Evolutionary conservation across 257 asterid species (phyloP), one percentile per base, ranked within the genome.

Genomic region (Cynanchum wilfordii): DNA sequence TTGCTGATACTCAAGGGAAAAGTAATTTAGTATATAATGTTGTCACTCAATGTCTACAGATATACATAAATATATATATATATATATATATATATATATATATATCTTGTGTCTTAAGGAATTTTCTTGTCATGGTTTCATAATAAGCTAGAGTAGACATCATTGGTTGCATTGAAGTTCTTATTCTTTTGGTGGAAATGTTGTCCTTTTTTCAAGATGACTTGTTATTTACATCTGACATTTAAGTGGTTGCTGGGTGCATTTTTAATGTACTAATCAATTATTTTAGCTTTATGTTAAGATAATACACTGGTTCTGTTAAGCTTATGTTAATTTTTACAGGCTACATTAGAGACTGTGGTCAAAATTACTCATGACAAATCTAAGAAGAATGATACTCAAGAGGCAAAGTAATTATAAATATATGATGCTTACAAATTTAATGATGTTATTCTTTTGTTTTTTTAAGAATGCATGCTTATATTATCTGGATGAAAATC

Each of bases 331-430:
- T 47, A 33, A 62, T 71, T 72, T 57, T 76, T 73, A 70, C 88
- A 93, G 98, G 98, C 96, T 71, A 93, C 83, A 68, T 73, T 90
- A 81, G 98, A 93, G 90, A 90, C 96, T 56, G 98, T 93, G 75
- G 96, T 88, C 71, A 90, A 85, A 83, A 80, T 93, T 76, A 86
- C 95, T 75, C 96, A 82, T 75, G 98, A 93, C 75, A 93, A 88
- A 82, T 75, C 71, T 66, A 91, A 86, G 92, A 92, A 87, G 81
- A 90, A 92, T 72, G 98, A 90, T 68, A 89, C 93, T 33, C 84
- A 79, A 36, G 95, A 88, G 77, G 79, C 90, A 24, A 93, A 90
- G 97, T 93, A 86, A 86, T 90, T 68, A 75, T 44, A 13, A 66
- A 59, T 22, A 20, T 64, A 33, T 65, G 63, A 16, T 60, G 58